Evolutionary conservation across 306 rosid species (phyloP), one percentile per base, ranked within the genome.

Genomic region (Dalbergia cochinchinensis): DNA sequence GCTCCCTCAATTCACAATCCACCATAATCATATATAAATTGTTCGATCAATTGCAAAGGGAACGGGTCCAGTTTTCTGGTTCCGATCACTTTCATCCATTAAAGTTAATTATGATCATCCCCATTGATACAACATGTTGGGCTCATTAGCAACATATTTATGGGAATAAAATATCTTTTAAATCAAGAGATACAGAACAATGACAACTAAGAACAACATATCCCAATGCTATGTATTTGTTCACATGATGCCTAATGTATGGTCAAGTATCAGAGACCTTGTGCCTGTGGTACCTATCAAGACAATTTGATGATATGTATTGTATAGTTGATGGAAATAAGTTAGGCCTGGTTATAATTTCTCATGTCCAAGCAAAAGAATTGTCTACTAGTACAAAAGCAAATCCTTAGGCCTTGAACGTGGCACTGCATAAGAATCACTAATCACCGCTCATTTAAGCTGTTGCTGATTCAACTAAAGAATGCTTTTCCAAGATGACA

Each of bases 401-500:
- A 7, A 42, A 42, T 8, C 47, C 8, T 42, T 42, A 50, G 57
- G 57, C 57, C 57, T 13, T 13, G 57, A 69, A 53, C 11, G 50
- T 45, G 65, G 79, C 50, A 62, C 69, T 62, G 65, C 73, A 73
- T 55, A 60, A 16, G 70, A 70, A 76, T 64, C 5, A 47, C 12
- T 4, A 47, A 45, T 45, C 69, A 26, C 9, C 50, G 26, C 45
- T 78, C 48, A 18, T 50, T 86, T 78, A 88, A 81, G 69, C n/a
- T 74, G 78, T 53, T 18, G 70, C 65, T 76, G 79, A 69, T 78
- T 86, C 92, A 77, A 84, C 84, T 2, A 91, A 80, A 78, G 86
- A 81, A 88, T 87, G 83, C 73, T 85, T 89, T 76, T 86, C 90
- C 73, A 91, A 90, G 65, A 93, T 88, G 42, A 84, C 85, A 67